Conservation (phyloP, 164 flowering plant genomes). For the Vitis vinifera region DNA sequence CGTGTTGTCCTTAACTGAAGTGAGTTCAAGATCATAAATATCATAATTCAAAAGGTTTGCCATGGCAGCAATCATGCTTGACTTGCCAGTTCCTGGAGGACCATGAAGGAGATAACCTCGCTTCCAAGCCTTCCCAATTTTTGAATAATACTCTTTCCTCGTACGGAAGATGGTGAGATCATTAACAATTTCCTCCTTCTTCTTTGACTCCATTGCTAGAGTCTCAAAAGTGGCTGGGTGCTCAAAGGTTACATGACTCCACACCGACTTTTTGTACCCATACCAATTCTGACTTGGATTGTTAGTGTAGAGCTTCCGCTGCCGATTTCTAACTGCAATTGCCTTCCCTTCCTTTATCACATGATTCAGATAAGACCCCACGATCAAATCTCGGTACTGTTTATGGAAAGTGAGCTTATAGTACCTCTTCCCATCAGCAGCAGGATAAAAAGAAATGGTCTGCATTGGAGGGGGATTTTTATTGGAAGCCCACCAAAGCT, state of each 20-base stretch:
- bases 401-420: constrained; percentile 30
- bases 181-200: constrained; percentile 45
- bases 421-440: constrained; percentile 21
- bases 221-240: constrained; percentile 56
- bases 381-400: constrained; percentile 26
- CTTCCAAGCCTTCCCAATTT: constrained; percentile 63
- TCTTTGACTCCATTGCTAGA: constrained; percentile 50
- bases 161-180: constrained; percentile 41
- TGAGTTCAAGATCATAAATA: constrained; percentile 63
- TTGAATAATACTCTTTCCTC: constrained; percentile 45
- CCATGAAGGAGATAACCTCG: constrained; percentile 61
- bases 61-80: constrained; percentile 70
- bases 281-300: constrained; percentile 8
- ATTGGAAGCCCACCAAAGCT: constrained; percentile 44
- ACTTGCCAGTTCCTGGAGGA: constrained; percentile 79
- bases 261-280: constrained; percentile 6
- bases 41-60: constrained; percentile 60
- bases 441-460: constrained; percentile 21
- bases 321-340: constrained; percentile 29
- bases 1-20: constrained; percentile 47
- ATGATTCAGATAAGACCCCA: constrained; percentile 28
- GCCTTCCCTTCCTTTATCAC: constrained; percentile 40
- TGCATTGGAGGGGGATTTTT: constrained; percentile 1
- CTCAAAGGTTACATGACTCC: constrained; percentile 51
- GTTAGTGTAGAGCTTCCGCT: constrained; percentile 43